Conservation (phyloP, 1,284 basidiomycete genomes). For the Trichosporon faecale region DNA sequence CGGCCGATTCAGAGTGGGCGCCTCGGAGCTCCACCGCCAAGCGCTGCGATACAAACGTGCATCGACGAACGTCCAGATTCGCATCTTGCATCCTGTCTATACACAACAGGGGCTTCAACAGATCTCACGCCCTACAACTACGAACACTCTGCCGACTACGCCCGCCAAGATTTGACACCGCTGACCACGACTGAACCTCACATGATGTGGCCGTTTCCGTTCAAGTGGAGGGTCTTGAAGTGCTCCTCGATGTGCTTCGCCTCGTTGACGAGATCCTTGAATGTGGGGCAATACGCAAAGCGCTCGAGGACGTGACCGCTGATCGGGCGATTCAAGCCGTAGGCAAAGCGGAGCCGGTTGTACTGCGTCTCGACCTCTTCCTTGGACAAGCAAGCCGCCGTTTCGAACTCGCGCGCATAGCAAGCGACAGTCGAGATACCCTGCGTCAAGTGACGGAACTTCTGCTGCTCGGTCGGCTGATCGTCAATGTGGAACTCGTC, state of each 20-base stretch:
- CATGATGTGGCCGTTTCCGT: no score
- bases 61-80: not conserved
- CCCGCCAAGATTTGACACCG: not conserved
- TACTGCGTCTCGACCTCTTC: not conserved
- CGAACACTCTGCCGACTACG: no score
- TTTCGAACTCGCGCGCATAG: not conserved
- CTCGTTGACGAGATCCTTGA: not conserved
- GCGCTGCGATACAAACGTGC: not conserved
- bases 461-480: not conserved
- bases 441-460: not conserved
- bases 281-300: not conserved
- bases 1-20: not conserved
- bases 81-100: no score
- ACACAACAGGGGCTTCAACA: no score
- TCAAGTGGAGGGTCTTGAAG: not conserved
- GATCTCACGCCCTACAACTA: no score
- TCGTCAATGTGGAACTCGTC: slow-evolving; percentile 1
- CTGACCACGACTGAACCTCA: not conserved
- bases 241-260: not conserved
- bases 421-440: not conserved
- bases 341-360: not conserved
- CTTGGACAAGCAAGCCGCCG: not conserved
- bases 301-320: not conserved
- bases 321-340: not conserved
- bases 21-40: not conserved